Conservation (phyloP, 805 yeast genomes). For the Jamesozyma rosinii region DNA sequence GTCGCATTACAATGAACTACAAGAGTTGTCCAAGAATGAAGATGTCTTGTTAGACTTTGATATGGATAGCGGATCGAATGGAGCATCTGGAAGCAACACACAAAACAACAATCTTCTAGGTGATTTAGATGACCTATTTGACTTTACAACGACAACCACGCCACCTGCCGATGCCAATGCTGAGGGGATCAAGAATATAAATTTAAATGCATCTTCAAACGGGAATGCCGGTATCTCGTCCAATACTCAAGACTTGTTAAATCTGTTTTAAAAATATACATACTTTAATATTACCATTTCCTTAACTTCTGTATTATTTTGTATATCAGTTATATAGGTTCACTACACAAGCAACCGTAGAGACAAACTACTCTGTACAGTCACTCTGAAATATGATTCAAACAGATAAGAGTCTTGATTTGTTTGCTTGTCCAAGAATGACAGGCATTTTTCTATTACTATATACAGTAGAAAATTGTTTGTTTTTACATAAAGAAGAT, state of each 20-base stretch:
- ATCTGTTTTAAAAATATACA: conserved; percentile 17
- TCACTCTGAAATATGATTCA: no score
- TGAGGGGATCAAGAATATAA: conserved; percentile 1
- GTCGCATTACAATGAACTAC: conserved; percentile 67
- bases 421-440: no score
- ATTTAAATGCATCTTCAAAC: neutral
- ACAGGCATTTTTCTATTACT: neutral
- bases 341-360: no score
- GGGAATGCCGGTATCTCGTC: conserved; percentile 3
- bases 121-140: conserved; percentile 66
- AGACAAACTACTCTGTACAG: no score
- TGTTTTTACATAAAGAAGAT: neutral
- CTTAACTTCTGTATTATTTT: no score
- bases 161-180: neutral
- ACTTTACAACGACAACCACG: conserved; percentile 25
- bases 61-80: conserved; percentile 40
- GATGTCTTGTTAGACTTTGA: conserved; percentile 84
- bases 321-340: no score
- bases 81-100: conserved; percentile 20
- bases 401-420: no score
- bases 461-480: neutral
- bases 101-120: conserved; percentile 40
- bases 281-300: no score
- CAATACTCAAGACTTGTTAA: conserved; percentile 25
- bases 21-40: conserved; percentile 63